A percentile compares a stretch with the other conserved stretches of the same genome.
Conservation (phyloP, 2,329 filamentous ascomycete genomes). For the Cladorrhinum sp. region DNA sequence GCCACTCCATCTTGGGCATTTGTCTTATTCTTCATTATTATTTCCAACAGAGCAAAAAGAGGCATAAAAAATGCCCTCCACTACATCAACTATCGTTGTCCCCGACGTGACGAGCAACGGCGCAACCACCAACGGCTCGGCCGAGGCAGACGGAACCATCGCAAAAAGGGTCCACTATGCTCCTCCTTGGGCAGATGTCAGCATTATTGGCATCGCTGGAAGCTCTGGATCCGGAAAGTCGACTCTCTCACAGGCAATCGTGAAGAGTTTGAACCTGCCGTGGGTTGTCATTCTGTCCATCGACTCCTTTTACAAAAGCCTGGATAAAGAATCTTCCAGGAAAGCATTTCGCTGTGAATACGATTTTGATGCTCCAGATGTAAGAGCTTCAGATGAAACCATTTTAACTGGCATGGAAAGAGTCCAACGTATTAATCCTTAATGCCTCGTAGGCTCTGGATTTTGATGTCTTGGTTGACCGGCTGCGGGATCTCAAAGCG, state of each 20-base stretch:
- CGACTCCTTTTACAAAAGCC: constrained; percentile 96
- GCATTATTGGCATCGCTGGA: constrained; percentile 93
- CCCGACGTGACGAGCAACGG: constrained; percentile 6
- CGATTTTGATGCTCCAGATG: constrained; percentile 89
- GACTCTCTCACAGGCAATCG: constrained; percentile 86
- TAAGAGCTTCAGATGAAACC: constrained; percentile 30
- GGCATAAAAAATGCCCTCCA: background rate
- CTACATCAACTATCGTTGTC: background rate
- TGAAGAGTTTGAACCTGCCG: constrained; percentile 82
- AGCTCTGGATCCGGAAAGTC: constrained; percentile 95
- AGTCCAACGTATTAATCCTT: background rate
- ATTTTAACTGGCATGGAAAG: no score
- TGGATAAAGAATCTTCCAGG: constrained; percentile 73
- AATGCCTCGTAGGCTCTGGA: constrained; percentile 65
- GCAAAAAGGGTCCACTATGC: constrained; percentile 71
- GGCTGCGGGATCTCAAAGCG: constrained; percentile 79
- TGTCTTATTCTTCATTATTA: background rate
- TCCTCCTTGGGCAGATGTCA: constrained; percentile 93
- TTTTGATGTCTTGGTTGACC: constrained; percentile 82
- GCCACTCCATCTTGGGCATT: background rate
- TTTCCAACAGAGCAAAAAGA: background rate
- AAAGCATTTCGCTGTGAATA: constrained; percentile 87
- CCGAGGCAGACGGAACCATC: constrained; percentile 40
- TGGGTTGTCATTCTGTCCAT: constrained; percentile 99
- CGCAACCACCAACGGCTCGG: background rate